These are phyloP conservation scores for Camellia lanceoleosa DNA, from an alignment of 148 eudicot genomes.

Conservation along the genomic window DNA sequence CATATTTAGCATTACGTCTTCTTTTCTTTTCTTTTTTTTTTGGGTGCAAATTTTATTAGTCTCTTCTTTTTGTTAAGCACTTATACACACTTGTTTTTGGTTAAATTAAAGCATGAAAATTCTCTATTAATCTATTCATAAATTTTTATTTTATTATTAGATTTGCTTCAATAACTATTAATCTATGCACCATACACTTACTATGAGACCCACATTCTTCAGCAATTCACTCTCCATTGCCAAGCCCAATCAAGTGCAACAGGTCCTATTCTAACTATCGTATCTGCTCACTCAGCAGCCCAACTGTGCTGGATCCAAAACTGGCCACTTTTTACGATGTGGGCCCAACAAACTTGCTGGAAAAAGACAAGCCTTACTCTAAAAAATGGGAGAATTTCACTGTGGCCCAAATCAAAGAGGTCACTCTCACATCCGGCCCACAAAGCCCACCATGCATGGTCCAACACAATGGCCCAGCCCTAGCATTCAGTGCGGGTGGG, in stretches of 20 bases:
- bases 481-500: slow-evolving; percentile 50
- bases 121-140: too few species aligned
- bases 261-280: slow-evolving; percentile 35
- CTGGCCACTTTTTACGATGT: slow-evolving; percentile 10
- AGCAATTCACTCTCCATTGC: background rate
- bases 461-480: slow-evolving; percentile 47
- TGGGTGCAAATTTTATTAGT: too few species aligned
- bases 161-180: too few species aligned
- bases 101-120: too few species aligned
- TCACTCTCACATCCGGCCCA: slow-evolving; percentile 37
- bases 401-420: slow-evolving; percentile 40
- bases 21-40: too few species aligned
- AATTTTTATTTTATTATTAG: too few species aligned
- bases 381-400: slow-evolving; percentile 33
- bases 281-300: slow-evolving; percentile 40
- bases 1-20: too few species aligned
- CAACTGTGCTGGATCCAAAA: slow-evolving; percentile 33
- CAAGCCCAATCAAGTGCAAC: slow-evolving; percentile 39
- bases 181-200: too few species aligned
- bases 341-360: slow-evolving; percentile 15
- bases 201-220: too few species aligned
- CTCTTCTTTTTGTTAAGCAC: too few species aligned
- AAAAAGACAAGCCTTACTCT: slow-evolving; percentile 51
- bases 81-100: too few species aligned
- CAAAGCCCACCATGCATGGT: slow-evolving; percentile 30